Evolutionary conservation across 495 filamentous ascomycete species (phyloP), one percentile per base, ranked within the genome.

Genomic region (Neurospora hispaniola): DNA sequence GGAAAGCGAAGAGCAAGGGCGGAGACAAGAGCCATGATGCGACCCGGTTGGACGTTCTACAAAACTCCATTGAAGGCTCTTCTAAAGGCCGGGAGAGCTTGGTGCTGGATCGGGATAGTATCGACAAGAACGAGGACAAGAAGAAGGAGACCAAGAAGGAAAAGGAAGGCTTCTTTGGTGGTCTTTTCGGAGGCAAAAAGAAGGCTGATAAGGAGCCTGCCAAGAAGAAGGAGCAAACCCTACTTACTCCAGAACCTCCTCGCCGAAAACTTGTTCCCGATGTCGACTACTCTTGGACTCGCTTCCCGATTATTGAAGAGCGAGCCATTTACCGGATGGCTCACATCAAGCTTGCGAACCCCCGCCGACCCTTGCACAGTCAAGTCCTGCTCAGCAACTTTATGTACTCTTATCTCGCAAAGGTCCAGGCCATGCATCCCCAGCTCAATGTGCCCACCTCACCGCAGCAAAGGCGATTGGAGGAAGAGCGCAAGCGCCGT

Each of bases 331-430:
- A 99, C 79, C 88, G 96, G 70, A 97, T 99, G 91, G 96, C 96
- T 14, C 96, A 99, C 80, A 94, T 98, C 82, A 99, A 99, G 81
- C 91, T 99, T 70, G 96, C 96, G 5, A 99, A 99, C 79, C 96
- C 96, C 42, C 90, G 96, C 12, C 90, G 96, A 40, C 92, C 94
- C 48, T 83, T 99, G 42, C 93, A 97, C 77, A 97, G 94, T 66
- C 96, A 99, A 79, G 96, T 99, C 35, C 86, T 99, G 70, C 90
- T 99, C 76, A 98, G 94, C 82, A 99, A 99, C 78, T 99, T 99
- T 81, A 99, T 99, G 96, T 99, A 99, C 85, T 95, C 93, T 41
- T 99, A 99, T 80, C 88, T 99, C 75, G 96, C 95, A 70, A 98
- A 98, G 82, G 96, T 99, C 42, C 96, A 99, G 82, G 93, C 96